phyloP scores from a whole-genome alignment of 192 early-diverging fungal genomes.

The Bifiguratus adelaidae region DNA sequence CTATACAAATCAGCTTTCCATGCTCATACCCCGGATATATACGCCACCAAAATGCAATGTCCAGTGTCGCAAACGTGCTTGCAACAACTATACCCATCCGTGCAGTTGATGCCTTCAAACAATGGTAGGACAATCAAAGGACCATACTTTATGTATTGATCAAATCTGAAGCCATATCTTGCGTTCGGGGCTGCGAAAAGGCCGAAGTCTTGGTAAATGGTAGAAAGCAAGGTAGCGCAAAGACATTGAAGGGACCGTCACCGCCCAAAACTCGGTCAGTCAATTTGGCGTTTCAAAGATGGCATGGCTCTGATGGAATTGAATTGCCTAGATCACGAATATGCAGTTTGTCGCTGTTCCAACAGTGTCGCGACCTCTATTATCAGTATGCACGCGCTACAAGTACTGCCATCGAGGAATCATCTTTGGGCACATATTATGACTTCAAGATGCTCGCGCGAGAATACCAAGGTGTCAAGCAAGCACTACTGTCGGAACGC shows the following conservation, averaged over 20 bases:
- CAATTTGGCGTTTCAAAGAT: not conserved
- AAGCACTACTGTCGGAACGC: constrained; percentile 6
- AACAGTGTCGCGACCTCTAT: not conserved
- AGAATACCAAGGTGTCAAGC: constrained; percentile 7
- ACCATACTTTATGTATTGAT: too few species aligned
- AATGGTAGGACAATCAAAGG: not conserved
- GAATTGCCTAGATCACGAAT: not conserved
- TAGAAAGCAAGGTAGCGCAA: not conserved
- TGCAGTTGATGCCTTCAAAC: not conserved
- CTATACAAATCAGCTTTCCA: too few species aligned
- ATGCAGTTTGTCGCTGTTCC: constrained; percentile 1
- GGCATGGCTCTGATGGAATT: not conserved
- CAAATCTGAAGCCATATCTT: not conserved
- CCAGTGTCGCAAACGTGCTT: not conserved
- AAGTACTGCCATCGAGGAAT: not conserved
- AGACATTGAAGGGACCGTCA: not conserved
- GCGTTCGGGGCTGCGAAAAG: not conserved
- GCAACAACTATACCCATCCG: too few species aligned
- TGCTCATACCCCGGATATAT: not conserved
- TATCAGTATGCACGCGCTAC: not conserved
- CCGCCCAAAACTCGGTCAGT: not conserved
- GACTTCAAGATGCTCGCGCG: constrained; percentile 5
- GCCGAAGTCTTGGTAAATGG: not conserved
- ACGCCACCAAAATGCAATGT: not conserved
- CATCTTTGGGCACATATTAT: not conserved